Evolutionary conservation across 2,329 filamentous ascomycete species (phyloP).

Genomic region (Alternaria burnsii): DNA sequence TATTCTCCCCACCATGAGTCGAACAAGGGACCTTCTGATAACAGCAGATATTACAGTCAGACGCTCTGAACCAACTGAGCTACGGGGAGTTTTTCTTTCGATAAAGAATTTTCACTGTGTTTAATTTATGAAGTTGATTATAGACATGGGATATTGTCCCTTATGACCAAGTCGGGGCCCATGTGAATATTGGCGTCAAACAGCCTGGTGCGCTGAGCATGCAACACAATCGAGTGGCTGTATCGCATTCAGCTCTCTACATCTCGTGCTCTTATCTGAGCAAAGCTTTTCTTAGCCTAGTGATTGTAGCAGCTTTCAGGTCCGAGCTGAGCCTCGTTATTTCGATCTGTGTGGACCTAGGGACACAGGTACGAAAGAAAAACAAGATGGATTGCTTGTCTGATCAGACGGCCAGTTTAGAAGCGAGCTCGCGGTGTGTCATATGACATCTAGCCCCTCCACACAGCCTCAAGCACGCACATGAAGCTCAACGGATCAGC

Average conservation of each 20-base stretch:
- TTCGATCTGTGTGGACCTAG: neutral
- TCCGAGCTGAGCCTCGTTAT: neutral
- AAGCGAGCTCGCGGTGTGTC: neutral
- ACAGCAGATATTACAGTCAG: constrained; percentile 48
- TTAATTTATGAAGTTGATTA: accelerated
- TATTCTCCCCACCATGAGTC: constrained; percentile 45
- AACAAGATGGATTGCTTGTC: neutral
- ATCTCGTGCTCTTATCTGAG: neutral
- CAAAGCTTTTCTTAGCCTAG: no score
- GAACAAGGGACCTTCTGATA: constrained; percentile 47
- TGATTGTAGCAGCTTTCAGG: neutral
- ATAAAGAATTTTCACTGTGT: neutral
- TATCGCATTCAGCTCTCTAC: neutral
- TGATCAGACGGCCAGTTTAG: no score
- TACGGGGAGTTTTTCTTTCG: constrained; percentile 33
- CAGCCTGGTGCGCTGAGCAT: neutral
- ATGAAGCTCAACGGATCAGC: constrained; percentile 35
- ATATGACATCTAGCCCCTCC: constrained; percentile 21
- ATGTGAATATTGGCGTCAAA: neutral
- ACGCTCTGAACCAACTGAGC: constrained; percentile 50
- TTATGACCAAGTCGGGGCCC: neutral
- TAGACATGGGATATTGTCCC: accelerated
- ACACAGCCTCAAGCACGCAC: constrained; percentile 41
- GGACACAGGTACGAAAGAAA: neutral
- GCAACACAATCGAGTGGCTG: neutral